Evolutionary conservation across 495 filamentous ascomycete genomes (phyloP).

Genomic region (Tricharina praecox): DNA sequence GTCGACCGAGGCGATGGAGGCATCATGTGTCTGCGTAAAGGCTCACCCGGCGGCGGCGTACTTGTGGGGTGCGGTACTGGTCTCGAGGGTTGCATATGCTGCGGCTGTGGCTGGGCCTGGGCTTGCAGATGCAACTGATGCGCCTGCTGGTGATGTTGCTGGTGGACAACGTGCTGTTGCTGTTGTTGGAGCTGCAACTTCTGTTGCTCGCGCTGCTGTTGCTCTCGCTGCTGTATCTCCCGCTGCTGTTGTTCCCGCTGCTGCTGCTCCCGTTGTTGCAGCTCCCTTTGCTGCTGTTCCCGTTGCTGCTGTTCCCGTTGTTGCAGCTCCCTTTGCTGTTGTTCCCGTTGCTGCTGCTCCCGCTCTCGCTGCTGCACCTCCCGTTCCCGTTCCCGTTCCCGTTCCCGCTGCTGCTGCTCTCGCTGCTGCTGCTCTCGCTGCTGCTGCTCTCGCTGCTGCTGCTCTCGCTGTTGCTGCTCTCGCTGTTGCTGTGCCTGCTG

Average conservation of each 20-base stretch:
- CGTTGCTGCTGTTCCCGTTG: constrained; percentile 2
- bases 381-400: no score
- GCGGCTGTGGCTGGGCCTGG: constrained; percentile 10
- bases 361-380: neutral
- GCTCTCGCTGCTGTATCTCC: constrained; percentile 12
- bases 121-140: constrained; percentile 6
- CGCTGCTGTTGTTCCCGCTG: neutral
- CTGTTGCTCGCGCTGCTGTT: neutral
- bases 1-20: constrained; percentile 16
- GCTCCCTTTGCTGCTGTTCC: neutral
- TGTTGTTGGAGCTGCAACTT: neutral
- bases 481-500: neutral
- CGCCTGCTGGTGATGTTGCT: constrained; percentile 10
- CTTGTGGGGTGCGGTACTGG: constrained; percentile 9
- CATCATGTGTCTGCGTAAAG: constrained; percentile 5
- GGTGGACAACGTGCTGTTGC: constrained; percentile 3
- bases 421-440: constrained; percentile 9
- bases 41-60: constrained; percentile 7
- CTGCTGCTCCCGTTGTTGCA: constrained; percentile 1
- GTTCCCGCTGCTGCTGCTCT: constrained; percentile 5
- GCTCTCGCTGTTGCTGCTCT: constrained; percentile 5
- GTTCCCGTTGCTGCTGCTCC: constrained; percentile 2
- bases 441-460: neutral
- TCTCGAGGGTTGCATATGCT: constrained; percentile 9
- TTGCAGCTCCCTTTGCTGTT: neutral